phyloP scores from a whole-genome alignment of 257 asterid species.

The Verbena officinalis region DNA sequence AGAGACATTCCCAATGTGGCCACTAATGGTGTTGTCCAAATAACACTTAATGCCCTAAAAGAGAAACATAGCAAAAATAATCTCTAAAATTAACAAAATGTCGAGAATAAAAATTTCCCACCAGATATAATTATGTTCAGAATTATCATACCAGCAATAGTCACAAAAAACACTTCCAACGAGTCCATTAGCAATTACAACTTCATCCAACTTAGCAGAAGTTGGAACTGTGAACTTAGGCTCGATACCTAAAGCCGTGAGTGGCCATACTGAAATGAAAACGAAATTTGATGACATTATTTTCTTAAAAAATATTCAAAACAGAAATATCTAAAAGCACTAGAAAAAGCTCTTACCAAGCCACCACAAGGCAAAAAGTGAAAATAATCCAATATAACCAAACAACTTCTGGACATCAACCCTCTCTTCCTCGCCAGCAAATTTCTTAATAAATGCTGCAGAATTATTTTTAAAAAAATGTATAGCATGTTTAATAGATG shows the following conservation, averaged over 20 bases:
- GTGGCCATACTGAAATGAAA: constrained; percentile 87
- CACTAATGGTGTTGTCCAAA: constrained; percentile 98
- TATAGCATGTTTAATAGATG: neutral
- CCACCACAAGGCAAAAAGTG: constrained; percentile 97
- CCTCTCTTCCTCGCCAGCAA: constrained; percentile 91
- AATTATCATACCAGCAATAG: constrained; percentile 74
- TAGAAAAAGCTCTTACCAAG: constrained; percentile 60
- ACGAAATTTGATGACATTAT: neutral
- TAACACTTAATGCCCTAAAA: constrained; percentile 93
- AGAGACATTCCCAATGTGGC: constrained; percentile 99
- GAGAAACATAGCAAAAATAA: constrained; percentile 16
- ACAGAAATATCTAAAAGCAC: neutral
- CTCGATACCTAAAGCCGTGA: constrained; percentile 93
- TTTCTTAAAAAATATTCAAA: neutral
- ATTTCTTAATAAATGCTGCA: constrained; percentile 93
- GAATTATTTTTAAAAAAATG: constrained; percentile 6
- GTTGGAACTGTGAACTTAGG: constrained; percentile 91
- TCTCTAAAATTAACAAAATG: neutral
- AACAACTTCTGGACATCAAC: constrained; percentile 90
- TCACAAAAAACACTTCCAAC: constrained; percentile 94
- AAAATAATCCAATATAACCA: constrained; percentile 87
- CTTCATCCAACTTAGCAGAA: constrained; percentile 88
- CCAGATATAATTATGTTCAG: neutral
- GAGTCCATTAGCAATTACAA: constrained; percentile 88
- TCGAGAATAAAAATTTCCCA: neutral